These are phyloP conservation scores for Colletotrichum paranaense DNA, from an alignment of 2,329 filamentous ascomycete genomes.

Conservation along the genomic window DNA sequence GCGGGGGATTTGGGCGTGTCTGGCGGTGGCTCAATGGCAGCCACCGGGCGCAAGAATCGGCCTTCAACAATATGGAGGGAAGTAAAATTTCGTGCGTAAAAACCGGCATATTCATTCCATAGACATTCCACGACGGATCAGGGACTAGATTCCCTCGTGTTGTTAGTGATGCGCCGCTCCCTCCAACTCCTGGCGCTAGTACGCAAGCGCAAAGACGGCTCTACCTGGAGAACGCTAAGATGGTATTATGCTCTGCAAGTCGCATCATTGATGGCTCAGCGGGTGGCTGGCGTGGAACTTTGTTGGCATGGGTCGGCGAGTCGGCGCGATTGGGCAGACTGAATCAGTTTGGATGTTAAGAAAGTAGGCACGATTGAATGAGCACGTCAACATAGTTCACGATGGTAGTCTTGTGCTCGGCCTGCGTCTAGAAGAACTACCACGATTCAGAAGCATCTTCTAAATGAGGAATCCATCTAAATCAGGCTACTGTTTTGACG, in stretches of 20 bases:
- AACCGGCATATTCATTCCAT: not conserved
- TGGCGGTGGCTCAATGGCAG: not conserved
- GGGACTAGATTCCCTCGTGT: not conserved
- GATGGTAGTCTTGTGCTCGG: not conserved
- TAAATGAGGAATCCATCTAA: not conserved
- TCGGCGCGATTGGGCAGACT: not conserved
- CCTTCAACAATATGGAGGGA: not conserved
- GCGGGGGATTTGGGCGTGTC: not conserved
- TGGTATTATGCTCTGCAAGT: too few relatives aligned
- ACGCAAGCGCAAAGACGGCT: not conserved
- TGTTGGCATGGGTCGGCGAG: not conserved
- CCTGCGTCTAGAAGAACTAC: not conserved
- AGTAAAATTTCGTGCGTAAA: not conserved
- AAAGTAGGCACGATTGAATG: too few relatives aligned
- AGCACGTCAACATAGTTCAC: too few relatives aligned
- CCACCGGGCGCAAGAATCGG: not conserved
- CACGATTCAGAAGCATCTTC: not conserved
- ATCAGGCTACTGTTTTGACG: not conserved
- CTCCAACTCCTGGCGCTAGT: not conserved
- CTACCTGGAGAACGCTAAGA: too few relatives aligned
- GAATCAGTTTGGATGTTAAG: not conserved
- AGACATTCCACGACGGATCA: not conserved
- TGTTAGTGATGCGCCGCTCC: not conserved
- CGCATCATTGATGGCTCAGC: not conserved
- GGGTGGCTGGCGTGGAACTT: not conserved